Evolutionary conservation across 441 rosid genomes (phyloP).

Genomic region (Erodium texanum): DNA sequence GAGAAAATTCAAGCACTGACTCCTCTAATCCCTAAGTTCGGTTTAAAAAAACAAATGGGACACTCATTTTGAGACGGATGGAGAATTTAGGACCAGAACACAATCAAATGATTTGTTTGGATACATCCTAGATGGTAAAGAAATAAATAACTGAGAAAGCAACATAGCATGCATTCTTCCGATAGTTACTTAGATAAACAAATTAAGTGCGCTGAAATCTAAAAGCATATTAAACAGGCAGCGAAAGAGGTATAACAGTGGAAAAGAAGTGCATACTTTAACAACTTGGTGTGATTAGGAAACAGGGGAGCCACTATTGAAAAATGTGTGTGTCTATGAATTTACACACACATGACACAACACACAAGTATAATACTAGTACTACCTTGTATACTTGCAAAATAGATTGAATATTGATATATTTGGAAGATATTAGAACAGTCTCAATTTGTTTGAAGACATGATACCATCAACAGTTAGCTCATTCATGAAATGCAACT

Average conservation of each 20-base stretch:
- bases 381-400: background rate
- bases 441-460: background rate
- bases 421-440: background rate
- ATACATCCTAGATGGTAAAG: background rate
- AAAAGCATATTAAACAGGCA: background rate
- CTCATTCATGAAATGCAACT: conserved; percentile 1
- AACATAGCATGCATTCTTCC: background rate
- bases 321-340: background rate
- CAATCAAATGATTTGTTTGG: background rate
- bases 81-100: background rate
- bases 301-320: conserved; percentile 6
- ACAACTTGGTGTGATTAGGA: background rate
- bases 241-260: background rate
- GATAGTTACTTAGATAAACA: background rate
- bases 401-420: background rate
- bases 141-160: background rate
- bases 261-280: background rate
- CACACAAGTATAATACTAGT: background rate
- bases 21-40: too few species aligned
- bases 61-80: background rate
- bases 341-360: too few species aligned
- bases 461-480: background rate
- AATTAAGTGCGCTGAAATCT: background rate
- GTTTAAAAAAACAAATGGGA: background rate
- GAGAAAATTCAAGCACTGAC: too few species aligned